Conservation (phyloP, 208 protist genomes). For the Leishmania tarentolae region DNA sequence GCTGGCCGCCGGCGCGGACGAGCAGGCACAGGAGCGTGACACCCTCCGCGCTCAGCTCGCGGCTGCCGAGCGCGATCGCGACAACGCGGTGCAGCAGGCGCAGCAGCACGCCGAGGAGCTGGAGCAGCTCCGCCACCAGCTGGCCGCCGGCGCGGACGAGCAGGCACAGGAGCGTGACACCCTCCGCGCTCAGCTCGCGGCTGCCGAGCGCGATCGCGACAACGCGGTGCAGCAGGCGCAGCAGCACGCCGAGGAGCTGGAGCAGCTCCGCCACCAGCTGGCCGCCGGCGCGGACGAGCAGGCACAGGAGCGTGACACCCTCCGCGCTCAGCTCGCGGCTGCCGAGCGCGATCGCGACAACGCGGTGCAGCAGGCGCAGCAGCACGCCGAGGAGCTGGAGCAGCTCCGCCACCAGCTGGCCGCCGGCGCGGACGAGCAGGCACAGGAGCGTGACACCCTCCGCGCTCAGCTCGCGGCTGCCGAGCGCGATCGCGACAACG, state of each 20-base stretch:
- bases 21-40: background rate
- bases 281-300: slow-evolving; percentile 15
- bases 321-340: slow-evolving; percentile 8
- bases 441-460: too few species aligned
- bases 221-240: too few species aligned
- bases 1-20: slow-evolving; percentile 15
- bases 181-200: too few species aligned
- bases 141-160: background rate
- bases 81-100: slow-evolving; percentile 15
- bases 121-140: too few species aligned
- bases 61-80: slow-evolving; percentile 4
- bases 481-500: too few species aligned
- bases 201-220: too few species aligned
- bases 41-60: slow-evolving; percentile 12
- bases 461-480: too few species aligned
- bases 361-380: slow-evolving; percentile 11
- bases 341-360: slow-evolving; percentile 13
- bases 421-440: background rate
- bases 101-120: slow-evolving; percentile 15
- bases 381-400: slow-evolving; percentile 19
- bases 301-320: slow-evolving; percentile 2
- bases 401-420: too few species aligned
- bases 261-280: slow-evolving; percentile 23
- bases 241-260: slow-evolving; percentile 16
- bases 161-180: too few species aligned